Evolutionary conservation across 345 rosid species (phyloP).

Genomic region (Lepidium aucheri): DNA sequence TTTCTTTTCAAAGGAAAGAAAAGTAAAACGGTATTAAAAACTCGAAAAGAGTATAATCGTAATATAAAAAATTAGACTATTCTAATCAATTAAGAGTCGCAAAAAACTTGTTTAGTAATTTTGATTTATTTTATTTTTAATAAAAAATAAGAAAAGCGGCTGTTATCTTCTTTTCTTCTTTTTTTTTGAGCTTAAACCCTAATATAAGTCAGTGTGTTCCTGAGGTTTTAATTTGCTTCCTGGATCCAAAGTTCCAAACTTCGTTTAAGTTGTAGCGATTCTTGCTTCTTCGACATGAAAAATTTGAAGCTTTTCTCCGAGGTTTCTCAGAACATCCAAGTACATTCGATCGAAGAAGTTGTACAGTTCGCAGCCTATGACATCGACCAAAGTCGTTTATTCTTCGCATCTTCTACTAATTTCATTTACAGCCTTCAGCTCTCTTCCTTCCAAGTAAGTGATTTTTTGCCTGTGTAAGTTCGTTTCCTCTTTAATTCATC

Average conservation of each 20-base stretch:
- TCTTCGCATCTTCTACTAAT: conserved; percentile 70
- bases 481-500: background rate
- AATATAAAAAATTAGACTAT: too few relatives aligned
- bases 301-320: conserved; percentile 67
- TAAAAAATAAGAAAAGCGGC: too few relatives aligned
- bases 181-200: conserved; percentile 13
- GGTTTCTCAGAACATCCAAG: conserved; percentile 43
- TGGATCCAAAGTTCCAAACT: conserved; percentile 4
- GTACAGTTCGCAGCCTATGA: conserved; percentile 62
- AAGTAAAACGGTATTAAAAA: too few relatives aligned
- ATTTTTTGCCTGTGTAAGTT: background rate
- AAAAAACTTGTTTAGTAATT: too few relatives aligned
- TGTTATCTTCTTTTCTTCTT: too few relatives aligned
- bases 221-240: conserved; percentile 1
- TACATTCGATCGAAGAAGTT: conserved; percentile 48
- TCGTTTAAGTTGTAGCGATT: background rate
- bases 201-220: background rate
- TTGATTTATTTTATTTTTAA: too few relatives aligned
- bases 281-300: conserved; percentile 38
- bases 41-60: too few relatives aligned
- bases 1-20: too few relatives aligned
- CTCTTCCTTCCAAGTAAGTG: conserved; percentile 55
- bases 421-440: conserved; percentile 48
- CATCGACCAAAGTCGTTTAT: conserved; percentile 69
- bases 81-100: too few relatives aligned